Conservation (phyloP, 2,329 filamentous ascomycete genomes). For the Bipolaris sorokiniana region DNA sequence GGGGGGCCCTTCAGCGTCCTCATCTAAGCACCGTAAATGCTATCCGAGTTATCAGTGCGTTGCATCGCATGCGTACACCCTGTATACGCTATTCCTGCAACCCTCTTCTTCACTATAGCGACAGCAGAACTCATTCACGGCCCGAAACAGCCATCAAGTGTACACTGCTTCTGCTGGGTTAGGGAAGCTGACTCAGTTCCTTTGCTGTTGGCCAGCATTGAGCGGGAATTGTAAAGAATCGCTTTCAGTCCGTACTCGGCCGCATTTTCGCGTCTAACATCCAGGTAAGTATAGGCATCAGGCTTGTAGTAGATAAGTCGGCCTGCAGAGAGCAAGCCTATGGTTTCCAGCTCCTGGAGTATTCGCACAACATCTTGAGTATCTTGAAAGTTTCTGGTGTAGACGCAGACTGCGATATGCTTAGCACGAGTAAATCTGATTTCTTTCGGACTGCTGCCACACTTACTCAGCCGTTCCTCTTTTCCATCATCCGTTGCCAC, state of each 20-base stretch:
- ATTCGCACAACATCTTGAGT: slow-evolving; percentile 72
- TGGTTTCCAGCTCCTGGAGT: slow-evolving; percentile 64
- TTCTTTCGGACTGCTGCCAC: neutral
- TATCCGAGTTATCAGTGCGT: neutral
- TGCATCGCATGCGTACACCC: neutral
- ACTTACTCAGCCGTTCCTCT: slow-evolving; percentile 61
- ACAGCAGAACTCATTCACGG: neutral
- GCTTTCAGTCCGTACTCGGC: slow-evolving; percentile 50
- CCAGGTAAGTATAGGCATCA: slow-evolving; percentile 61
- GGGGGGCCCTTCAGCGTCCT: neutral
- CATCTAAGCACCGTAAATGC: neutral
- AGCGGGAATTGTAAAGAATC: slow-evolving; percentile 53
- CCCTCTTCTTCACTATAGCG: neutral
- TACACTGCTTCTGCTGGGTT: slow-evolving; percentile 23
- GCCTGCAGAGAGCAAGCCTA: slow-evolving; percentile 62
- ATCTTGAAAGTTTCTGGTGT: slow-evolving; percentile 77
- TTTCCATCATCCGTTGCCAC: slow-evolving; percentile 64
- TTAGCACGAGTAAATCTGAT: neutral
- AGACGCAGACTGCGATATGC: slow-evolving; percentile 62
- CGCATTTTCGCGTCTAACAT: slow-evolving; percentile 49
- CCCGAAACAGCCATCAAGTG: slow-evolving; percentile 2
- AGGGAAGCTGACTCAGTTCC: slow-evolving; percentile 7
- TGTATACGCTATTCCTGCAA: neutral
- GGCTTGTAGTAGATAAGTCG: slow-evolving; percentile 78
- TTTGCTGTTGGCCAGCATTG: slow-evolving; percentile 35